A percentile compares a stretch with the other conserved stretches of the same genome.
phyloP scores from a whole-genome alignment of 495 filamentous ascomycete species.

The Penicillium atrosanguineum region DNA sequence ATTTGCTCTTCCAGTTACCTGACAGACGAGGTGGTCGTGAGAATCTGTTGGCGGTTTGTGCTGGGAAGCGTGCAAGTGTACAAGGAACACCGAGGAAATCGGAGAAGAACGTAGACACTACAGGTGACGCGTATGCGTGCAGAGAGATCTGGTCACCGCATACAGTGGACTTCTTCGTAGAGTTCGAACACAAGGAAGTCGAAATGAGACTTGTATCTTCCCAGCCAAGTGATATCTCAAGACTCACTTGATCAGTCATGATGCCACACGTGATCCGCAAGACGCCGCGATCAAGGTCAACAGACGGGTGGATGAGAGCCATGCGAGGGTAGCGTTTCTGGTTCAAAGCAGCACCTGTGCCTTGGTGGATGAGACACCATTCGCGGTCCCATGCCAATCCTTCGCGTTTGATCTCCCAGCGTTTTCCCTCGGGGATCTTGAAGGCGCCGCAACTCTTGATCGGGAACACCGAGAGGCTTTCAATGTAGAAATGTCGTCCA shows the following conservation, averaged over 20 bases:
- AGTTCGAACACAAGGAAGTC: slow-evolving; percentile 32
- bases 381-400: slow-evolving; percentile 90
- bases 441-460: slow-evolving; percentile 88
- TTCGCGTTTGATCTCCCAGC: slow-evolving; percentile 74
- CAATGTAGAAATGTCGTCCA: slow-evolving; percentile 43
- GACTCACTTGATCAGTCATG: slow-evolving; percentile 19
- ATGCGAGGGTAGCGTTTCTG: slow-evolving; percentile 83
- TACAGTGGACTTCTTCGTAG: slow-evolving; percentile 53
- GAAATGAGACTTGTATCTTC: slow-evolving; percentile 53
- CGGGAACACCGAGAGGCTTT: slow-evolving; percentile 69
- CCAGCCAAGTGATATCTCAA: slow-evolving; percentile 61
- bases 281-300: slow-evolving; percentile 62
- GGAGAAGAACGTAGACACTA: slow-evolving; percentile 72
- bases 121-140: slow-evolving; percentile 61
- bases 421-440: slow-evolving; percentile 57
- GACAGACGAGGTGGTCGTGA: slow-evolving; percentile 45
- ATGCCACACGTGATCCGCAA: slow-evolving; percentile 47
- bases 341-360: slow-evolving; percentile 71
- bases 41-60: slow-evolving; percentile 57
- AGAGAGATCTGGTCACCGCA: slow-evolving; percentile 74
- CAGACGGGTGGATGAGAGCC: slow-evolving; percentile 68
- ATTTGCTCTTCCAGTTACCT: slow-evolving; percentile 18
- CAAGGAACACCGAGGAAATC: slow-evolving; percentile 70
- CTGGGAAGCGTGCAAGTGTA: slow-evolving; percentile 75
- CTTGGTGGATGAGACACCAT: slow-evolving; percentile 87